Conservation (phyloP, 2,329 filamentous ascomycete species). For the Aspergillus candidus region DNA sequence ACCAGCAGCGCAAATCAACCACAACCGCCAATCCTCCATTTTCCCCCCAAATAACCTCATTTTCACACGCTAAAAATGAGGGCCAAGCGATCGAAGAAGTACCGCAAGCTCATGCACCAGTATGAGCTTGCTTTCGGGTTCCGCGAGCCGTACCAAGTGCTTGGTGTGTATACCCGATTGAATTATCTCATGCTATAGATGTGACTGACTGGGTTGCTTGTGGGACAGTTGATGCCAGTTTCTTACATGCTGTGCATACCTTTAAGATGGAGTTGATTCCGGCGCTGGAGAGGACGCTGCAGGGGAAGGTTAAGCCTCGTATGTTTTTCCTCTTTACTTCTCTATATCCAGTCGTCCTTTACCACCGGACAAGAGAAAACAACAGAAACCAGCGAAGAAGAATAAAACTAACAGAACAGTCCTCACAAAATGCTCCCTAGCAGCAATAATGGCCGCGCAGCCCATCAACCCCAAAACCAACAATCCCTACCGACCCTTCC, state of each 20-base stretch:
- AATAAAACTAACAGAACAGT: constrained; percentile 46
- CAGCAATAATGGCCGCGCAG: constrained; percentile 37
- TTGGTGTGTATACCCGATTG: constrained; percentile 47
- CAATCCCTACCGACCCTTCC: constrained; percentile 35
- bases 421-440: constrained; percentile 62
- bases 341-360: neutral
- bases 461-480: constrained; percentile 35
- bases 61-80: constrained; percentile 48
- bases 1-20: constrained; percentile 8
- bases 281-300: constrained; percentile 72
- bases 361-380: neutral
- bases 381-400: constrained; percentile 7
- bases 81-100: constrained; percentile 65
- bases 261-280: constrained; percentile 86
- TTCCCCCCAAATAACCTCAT: constrained; percentile 4
- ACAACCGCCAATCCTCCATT: constrained; percentile 8
- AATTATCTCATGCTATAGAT: constrained; percentile 7
- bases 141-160: constrained; percentile 87
- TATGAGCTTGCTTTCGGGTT: constrained; percentile 85
- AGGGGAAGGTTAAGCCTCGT: constrained; percentile 80
- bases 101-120: constrained; percentile 88
- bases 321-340: constrained; percentile 26
- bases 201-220: constrained; percentile 4
- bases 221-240: constrained; percentile 72
- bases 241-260: constrained; percentile 71